Evolutionary conservation across 129 eudicot species (phyloP), one percentile per base, ranked within the genome.

Genomic region (Chrysanthemum seticuspe): DNA sequence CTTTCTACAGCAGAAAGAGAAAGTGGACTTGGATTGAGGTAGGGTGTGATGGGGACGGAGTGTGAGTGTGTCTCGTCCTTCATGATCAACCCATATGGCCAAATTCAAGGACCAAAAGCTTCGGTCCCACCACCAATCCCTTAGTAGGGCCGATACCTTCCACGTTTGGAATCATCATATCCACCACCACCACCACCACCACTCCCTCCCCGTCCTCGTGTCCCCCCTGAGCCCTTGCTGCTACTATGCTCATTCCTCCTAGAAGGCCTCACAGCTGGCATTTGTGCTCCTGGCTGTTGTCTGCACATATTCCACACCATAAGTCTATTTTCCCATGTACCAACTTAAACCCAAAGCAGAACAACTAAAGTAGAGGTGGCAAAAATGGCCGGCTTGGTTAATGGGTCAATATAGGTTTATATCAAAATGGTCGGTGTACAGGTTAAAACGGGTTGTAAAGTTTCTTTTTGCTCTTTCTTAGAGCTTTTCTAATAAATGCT

Each of bases 221-320:
- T 73, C 15, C 88, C 88, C 34, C 88, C 85, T 48, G 83, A 76
- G 15, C 85, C 88, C 48, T 83, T 84, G 74, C 79, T 77, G 83
- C 89, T 82, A 62, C 80, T 67, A 78, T 92, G 74, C 53, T 88
- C 97, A 73, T 88, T 88, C 75, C 96, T 86, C 56, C 87, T 72
- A 11, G 97, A 80, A 15, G 97, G 96, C 73, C 89, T 77, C 15
- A 61, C 83, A 7, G 83, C 80, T 58, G 97, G 81, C 88, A 88
- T 55, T 80, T 88, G 93, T 53, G 84, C 85, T 54, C 97, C 96
- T 0, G 97, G 97, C 82, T 86, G 97, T 74, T 91, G 97, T 27
- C 97, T 91, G 93, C 82, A 80, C 10, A 70, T 34, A 75, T 49
- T 51, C 55, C 64, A 70, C 36, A 73, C 21, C 58, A 76, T 48